Evolutionary conservation across 306 rosid genomes (phyloP).

Genomic region (Prosopis cineraria): DNA sequence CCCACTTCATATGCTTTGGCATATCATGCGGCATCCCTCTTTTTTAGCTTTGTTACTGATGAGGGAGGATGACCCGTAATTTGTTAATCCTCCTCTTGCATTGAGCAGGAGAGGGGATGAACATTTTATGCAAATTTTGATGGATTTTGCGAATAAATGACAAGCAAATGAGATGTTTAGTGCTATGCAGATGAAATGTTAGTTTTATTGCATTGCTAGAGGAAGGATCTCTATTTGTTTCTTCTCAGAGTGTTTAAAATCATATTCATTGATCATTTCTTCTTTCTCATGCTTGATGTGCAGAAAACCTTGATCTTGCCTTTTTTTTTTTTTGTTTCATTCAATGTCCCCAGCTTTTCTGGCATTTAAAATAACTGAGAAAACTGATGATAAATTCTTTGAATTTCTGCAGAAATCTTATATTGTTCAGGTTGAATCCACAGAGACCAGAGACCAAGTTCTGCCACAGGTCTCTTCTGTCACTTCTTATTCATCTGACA

Average conservation of each 20-base stretch:
- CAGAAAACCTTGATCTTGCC: conserved; percentile 15
- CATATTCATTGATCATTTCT: conserved; percentile 26
- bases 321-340: conserved; percentile 21
- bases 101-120: background rate
- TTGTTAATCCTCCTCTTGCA: conserved; percentile 1
- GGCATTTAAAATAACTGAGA: conserved; percentile 13
- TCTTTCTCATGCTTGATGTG: conserved; percentile 19
- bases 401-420: conserved; percentile 46
- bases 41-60: background rate
- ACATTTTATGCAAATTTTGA: conserved; percentile 1
- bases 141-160: conserved; percentile 4
- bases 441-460: conserved; percentile 10
- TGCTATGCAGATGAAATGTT: background rate
- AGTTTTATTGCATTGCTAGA: conserved; percentile 17
- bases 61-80: background rate
- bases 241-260: conserved; percentile 8
- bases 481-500: conserved; percentile 18
- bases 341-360: conserved; percentile 21
- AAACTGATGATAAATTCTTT: conserved; percentile 31
- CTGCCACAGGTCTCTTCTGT: conserved; percentile 29
- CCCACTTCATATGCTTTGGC: background rate
- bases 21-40: conserved; percentile 1
- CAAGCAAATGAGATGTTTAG: conserved; percentile 21
- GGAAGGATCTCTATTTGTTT: background rate
- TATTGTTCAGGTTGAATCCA: conserved; percentile 38